Conservation (phyloP, 768 basidiomycete genomes). For the Leucosporidium scottii region DNA sequence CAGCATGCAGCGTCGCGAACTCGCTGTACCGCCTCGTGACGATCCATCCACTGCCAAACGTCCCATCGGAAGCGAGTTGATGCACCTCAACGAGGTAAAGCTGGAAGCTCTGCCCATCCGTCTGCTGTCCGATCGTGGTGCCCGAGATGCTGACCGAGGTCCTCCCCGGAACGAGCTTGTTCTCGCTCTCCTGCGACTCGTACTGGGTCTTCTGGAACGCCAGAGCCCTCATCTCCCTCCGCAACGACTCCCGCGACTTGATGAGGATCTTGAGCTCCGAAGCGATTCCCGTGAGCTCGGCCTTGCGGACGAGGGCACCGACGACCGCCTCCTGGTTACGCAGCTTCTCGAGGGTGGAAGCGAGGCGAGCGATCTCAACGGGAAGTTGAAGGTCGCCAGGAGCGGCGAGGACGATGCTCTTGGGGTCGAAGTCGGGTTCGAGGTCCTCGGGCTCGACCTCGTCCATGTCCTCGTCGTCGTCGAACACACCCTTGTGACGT, state of each 20-base stretch:
- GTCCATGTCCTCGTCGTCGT: constrained; percentile 46
- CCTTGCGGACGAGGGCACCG: constrained; percentile 82
- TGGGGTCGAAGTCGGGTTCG: constrained; percentile 43
- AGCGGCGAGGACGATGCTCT: constrained; percentile 63
- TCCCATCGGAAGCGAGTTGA: constrained; percentile 71
- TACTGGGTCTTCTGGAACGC: constrained; percentile 87
- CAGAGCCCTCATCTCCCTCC: constrained; percentile 71
- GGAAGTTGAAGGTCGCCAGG: constrained; percentile 86
- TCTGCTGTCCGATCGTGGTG: constrained; percentile 67
- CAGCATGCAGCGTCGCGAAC: constrained; percentile 81
- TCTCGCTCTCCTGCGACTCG: constrained; percentile 88
- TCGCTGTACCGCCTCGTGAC: constrained; percentile 91
- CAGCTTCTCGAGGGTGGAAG: constrained; percentile 65
- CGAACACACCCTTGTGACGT: constrained; percentile 38
- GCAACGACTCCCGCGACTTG: constrained; percentile 73
- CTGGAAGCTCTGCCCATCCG: constrained; percentile 35
- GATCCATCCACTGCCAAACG: constrained; percentile 76
- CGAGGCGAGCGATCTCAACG: constrained; percentile 72
- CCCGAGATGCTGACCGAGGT: constrained; percentile 80
- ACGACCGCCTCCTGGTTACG: constrained; percentile 76
- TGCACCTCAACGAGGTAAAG: constrained; percentile 80
- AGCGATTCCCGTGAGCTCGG: constrained; percentile 83
- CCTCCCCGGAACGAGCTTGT: constrained; percentile 71
- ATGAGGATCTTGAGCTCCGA: constrained; percentile 75
- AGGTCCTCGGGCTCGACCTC: constrained; percentile 46